Base-by-base conservation (phyloP, 257 asterid genomes). In the Scutellaria baicalensis region DNA sequence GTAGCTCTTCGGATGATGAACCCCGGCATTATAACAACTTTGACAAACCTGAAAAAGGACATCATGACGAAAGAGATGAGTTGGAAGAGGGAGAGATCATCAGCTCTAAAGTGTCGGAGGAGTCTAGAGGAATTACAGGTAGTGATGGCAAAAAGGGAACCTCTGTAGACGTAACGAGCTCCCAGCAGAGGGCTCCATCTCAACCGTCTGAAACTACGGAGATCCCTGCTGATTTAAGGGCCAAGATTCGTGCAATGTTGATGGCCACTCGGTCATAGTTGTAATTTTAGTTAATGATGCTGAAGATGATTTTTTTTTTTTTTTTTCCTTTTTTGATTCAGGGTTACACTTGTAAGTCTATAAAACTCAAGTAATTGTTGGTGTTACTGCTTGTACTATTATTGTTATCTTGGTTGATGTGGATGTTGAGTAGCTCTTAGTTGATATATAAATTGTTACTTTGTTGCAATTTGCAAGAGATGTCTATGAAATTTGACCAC, bases 71-170 rank as follows among this genome's bases (percentile, higher is more conserved):
- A 66, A 81, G 78, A 65, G 80, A 73, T 8, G 93, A 81, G 5
- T 72, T 82, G 78, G 96, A 91, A 75, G 96, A 89, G 80, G 97
- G 95, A 17, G 97, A 91, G 88, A 85, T 89, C 72, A 85, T 89
- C 72, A 73, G 86, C 78, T 63, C 81, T 17, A 87, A 81, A 86
- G 55, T 73, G 8, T 75, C 81, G 0, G 86, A 76, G 72, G 89
- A 74, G 71, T 74, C 83, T 16, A 80, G 70, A 73, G 86, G 78
- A 72, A 64, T 75, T 57, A 65, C 31, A 17, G 61, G 73, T 43
- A 79, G 64, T 59, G 69, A 52, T 58, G 57, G 60, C 39, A 78
- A 85, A 68, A 80, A 83, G 45, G 96, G 78, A 76, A 66, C 83
- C 69, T 76, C 84, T 0, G 77, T 71, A 5, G 87, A 74, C 1